Evolutionary conservation across 306 rosid genomes (phyloP).

Genomic region (Glycine soja): DNA sequence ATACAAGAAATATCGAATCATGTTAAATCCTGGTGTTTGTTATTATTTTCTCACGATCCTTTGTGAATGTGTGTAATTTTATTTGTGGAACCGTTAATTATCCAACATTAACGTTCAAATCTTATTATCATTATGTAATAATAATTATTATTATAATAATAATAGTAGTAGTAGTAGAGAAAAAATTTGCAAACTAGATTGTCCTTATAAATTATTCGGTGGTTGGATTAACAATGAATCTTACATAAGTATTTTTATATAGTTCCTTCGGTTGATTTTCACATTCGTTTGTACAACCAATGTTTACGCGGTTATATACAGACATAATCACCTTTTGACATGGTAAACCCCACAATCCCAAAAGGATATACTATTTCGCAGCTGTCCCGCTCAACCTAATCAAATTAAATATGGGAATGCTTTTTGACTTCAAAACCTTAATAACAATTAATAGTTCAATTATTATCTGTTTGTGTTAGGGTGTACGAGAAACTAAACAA

Average conservation of each 20-base stretch:
- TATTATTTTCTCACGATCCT: too few relatives aligned
- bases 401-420: neutral
- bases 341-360: neutral
- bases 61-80: too few relatives aligned
- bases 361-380: neutral
- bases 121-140: too few relatives aligned
- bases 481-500: slow-evolving; percentile 16
- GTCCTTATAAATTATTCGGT: neutral
- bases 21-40: too few relatives aligned
- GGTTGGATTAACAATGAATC: neutral
- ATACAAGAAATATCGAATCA: too few relatives aligned
- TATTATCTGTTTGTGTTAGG: neutral
- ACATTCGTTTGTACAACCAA: slow-evolving; percentile 4
- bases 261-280: neutral
- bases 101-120: too few relatives aligned
- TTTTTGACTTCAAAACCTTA: slow-evolving; percentile 37
- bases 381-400: neutral
- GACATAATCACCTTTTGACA: slow-evolving; percentile 36
- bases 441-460: neutral
- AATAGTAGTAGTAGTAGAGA: too few relatives aligned
- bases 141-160: too few relatives aligned
- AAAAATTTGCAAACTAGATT: too few relatives aligned
- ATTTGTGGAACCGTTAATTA: too few relatives aligned
- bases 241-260: neutral
- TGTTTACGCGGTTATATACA: neutral